Base-by-base conservation (phyloP, 495 filamentous ascomycete species). In the Cercophora scortea region DNA sequence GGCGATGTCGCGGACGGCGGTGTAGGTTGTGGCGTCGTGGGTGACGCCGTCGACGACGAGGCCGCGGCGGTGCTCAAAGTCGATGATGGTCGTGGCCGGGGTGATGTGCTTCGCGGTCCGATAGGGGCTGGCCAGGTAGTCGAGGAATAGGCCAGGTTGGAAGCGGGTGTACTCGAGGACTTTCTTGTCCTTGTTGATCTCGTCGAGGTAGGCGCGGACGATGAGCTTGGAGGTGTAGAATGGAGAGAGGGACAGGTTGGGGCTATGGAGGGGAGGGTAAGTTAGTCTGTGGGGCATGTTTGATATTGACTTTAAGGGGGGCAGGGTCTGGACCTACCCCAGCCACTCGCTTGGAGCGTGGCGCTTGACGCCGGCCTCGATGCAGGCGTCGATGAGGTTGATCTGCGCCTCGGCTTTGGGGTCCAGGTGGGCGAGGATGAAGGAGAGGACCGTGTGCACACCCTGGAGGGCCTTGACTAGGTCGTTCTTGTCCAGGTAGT, bases 391-490 rank as follows among this genome's bases (percentile, higher is more conserved):
- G 34, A 84, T 77, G 16, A 81, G 63, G 13, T 54, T 67, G 54
- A 70, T 78, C 59, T 79, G 76, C 0, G 61, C 42, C 0, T 32
- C 57, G 49, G 61, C 65, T 0, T 55, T 57, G 1, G 55, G 61
- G 53, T 77, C 78, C 1, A 60, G 48, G n/a, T 68, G 61, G 9
- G 54, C 39, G 6, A 59, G 50, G 32, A 80, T 56, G 56, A 85
- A 83, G 18, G 74, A 83, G 9, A 85, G 60, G 6, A 85, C 55
- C 0, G 79, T 82, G 51, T 82, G 72, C 1, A 72, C 68, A 18
- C 77, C 81, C 4, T 62, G 56, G 3, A 84, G 62, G 5, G 55
- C 49, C 47, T 70, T 35, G 0, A 61, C 57, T 3, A 83, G 62
- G 3, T 62, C 25, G 0, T 54, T 47, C 25, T 57, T 52, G 55